phyloP scores from a whole-genome alignment of 2,329 filamentous ascomycete genomes.

The Fusarium newnesense region DNA sequence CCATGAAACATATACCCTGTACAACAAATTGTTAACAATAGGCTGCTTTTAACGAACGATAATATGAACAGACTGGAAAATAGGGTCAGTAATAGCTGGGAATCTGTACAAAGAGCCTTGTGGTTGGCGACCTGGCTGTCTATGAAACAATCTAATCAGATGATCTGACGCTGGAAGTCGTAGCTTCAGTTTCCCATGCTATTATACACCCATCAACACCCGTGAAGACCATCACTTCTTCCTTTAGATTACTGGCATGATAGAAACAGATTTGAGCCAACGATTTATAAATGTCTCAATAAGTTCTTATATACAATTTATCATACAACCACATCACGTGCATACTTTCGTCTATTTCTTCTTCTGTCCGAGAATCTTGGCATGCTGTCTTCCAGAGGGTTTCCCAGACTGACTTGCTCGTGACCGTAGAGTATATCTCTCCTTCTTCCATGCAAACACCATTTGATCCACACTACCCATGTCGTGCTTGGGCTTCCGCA shows the following conservation, averaged over 20 bases:
- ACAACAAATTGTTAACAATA: background rate
- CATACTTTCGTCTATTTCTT: constrained; percentile 22
- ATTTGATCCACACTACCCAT: constrained; percentile 85
- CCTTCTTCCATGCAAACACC: constrained; percentile 66
- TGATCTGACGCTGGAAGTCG: background rate
- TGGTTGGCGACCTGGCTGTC: background rate
- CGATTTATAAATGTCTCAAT: constrained; percentile 32
- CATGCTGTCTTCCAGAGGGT: constrained; percentile 21
- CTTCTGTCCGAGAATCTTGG: constrained; percentile 31
- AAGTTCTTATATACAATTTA: constrained; percentile 42
- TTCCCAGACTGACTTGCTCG: constrained; percentile 45
- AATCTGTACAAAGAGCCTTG: background rate
- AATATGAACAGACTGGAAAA: background rate
- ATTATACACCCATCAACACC: background rate
- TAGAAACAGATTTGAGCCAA: background rate
- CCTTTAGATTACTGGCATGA: background rate
- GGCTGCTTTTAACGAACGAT: background rate
- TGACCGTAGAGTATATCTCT: constrained; percentile 54
- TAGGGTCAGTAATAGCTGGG: background rate
- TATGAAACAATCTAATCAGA: background rate
- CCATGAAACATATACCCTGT: background rate
- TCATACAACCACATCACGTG: constrained; percentile 43
- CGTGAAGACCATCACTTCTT: background rate
- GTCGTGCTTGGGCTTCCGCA: constrained; percentile 89
- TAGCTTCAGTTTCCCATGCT: background rate